Evolutionary conservation across 305 asterid species (phyloP), one percentile per base, ranked within the genome.

Genomic region (Fraxinus dipetala): DNA sequence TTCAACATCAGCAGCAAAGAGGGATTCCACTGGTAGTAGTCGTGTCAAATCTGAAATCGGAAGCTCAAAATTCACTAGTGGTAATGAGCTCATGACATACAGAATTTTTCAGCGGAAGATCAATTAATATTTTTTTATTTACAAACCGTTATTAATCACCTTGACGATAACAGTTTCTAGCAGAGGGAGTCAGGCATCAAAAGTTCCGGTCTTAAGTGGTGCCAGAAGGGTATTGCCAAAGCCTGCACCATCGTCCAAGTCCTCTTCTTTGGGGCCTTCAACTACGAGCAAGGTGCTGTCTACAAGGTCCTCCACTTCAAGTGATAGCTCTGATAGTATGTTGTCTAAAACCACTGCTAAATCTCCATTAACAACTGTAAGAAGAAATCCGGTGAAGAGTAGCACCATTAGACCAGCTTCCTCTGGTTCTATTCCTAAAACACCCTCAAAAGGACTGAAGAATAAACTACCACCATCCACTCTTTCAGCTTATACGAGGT

Each of bases 171-270:
- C 90, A 82, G 87, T 83, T 84, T 80, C 95, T 54, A 72, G 85
- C 77, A 92, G 87, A 87, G 92, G 85, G 80, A 48, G 85, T 81
- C 97, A 87, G 85, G 85, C 88, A 78, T 85, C 91, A 61, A 96
- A 91, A 85, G 89, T 28, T 34, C 79, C 93, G n/a, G 79, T 76
- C 45, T 76, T 80, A 56, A 84, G 83, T 88, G 89, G 92, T 85
- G 88, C 91, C 30, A 85, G 87, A 83, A 89, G 90, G 85, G 83
- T 83, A 77, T 81, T 90, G 78, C 94, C 97, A 63, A 93, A 85
- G 86, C 89, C 96, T 78, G 87, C 89, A 76, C 82, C 81, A 59
- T 78, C 86, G 72, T 86, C 87, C 35, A 91, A 83, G 88, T 61
- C 89, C 63, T 83, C 97, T 82, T 86, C 89, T 59, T 56, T 87